Evolutionary conservation across 495 filamentous ascomycete species (phyloP).

Genomic region (Sporormia fimetaria): DNA sequence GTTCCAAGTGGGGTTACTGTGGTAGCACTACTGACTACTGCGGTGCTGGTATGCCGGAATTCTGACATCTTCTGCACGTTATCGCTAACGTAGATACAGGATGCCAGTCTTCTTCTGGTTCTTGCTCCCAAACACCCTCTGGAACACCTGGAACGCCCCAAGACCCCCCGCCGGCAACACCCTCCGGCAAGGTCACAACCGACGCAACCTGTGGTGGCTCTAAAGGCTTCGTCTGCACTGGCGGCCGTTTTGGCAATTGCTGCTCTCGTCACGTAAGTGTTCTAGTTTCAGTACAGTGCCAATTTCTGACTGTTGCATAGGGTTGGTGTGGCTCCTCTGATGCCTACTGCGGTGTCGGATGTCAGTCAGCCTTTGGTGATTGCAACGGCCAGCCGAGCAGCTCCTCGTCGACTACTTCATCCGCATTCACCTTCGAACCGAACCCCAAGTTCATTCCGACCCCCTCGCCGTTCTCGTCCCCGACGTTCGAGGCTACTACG

Average conservation of each 20-base stretch:
- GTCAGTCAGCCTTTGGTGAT: neutral
- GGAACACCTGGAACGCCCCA: too few species aligned
- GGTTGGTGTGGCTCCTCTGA: neutral
- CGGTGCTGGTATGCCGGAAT: too few species aligned
- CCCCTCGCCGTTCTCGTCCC: neutral
- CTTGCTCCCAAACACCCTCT: neutral
- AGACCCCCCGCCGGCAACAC: neutral
- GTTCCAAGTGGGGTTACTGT: neutral
- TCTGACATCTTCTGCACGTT: too few species aligned
- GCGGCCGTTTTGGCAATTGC: neutral
- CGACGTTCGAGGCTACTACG: neutral
- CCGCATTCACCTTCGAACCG: neutral
- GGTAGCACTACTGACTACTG: neutral
- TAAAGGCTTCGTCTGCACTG: neutral
- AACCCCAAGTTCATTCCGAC: neutral
- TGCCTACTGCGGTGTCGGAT: neutral
- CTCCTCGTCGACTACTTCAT: neutral
- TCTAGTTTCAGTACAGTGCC: too few species aligned
- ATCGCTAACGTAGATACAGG: too few species aligned
- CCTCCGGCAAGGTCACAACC: neutral
- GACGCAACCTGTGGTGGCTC: neutral
- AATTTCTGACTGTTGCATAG: too few species aligned
- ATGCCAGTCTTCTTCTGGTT: neutral
- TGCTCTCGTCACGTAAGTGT: too few species aligned
- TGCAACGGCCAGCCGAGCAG: neutral